Conservation (phyloP, 140 eudicot genomes). For the Artemisia princeps region DNA sequence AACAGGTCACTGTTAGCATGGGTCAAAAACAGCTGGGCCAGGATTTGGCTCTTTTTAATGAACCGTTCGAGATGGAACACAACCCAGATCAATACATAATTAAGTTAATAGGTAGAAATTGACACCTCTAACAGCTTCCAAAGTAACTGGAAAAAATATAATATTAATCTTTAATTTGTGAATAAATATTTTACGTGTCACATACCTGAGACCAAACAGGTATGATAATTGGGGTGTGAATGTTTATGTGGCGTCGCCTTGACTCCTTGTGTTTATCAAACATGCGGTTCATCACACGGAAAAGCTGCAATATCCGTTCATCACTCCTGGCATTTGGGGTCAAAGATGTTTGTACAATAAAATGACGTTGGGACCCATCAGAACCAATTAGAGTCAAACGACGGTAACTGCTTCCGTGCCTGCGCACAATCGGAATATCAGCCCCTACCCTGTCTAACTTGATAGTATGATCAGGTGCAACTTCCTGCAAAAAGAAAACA, state of each 20-base stretch:
- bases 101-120: not conserved
- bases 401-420: slow-evolving; percentile 98
- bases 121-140: not conserved
- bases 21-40: no score
- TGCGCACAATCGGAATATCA: slow-evolving; percentile 87
- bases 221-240: slow-evolving; percentile 92
- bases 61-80: not conserved
- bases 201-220: slow-evolving; percentile 99
- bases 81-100: not conserved
- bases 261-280: slow-evolving; percentile 98
- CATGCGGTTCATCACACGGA: slow-evolving; percentile 97
- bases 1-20: no score
- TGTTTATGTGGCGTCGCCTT: slow-evolving; percentile 85
- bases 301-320: slow-evolving; percentile 90
- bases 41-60: no score
- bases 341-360: slow-evolving; percentile 92
- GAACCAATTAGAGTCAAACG: slow-evolving; percentile 97
- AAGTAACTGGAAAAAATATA: not conserved
- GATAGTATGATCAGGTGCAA: slow-evolving; percentile 98
- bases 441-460: slow-evolving; percentile 96
- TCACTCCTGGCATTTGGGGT: slow-evolving; percentile 98
- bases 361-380: slow-evolving; percentile 98
- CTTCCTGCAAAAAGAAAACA: slow-evolving; percentile 51
- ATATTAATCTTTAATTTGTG: not conserved
- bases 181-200: slow-evolving; percentile 2